Conservation (phyloP, 371 early-diverging fungal genomes). For the Sporodiniella umbellata region DNA sequence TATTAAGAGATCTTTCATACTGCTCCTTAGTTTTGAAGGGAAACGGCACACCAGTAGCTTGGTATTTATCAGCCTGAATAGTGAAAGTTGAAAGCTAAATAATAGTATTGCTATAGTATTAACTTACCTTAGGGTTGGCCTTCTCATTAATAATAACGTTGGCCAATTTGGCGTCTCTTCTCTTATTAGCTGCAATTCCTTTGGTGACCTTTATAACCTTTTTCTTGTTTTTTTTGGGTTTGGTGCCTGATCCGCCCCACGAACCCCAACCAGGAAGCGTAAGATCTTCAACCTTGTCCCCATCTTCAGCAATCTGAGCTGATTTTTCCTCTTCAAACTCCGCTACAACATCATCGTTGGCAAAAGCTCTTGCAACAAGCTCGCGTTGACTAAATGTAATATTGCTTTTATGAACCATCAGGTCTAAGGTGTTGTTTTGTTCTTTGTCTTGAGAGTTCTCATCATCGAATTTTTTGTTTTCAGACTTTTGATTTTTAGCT, state of each 20-base stretch:
- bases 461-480: constrained; percentile 26
- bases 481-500: constrained; percentile 17
- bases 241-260: constrained; percentile 82
- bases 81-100: background rate
- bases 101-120: constrained; percentile 1
- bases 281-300: constrained; percentile 73
- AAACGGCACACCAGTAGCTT: constrained; percentile 71
- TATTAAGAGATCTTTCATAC: constrained; percentile 81
- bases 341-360: constrained; percentile 84
- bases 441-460: constrained; percentile 12
- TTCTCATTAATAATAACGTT: constrained; percentile 93
- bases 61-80: constrained; percentile 67
- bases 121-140: constrained; percentile 67
- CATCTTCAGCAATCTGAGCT: constrained; percentile 64
- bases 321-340: constrained; percentile 89
- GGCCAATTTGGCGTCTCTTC: constrained; percentile 78
- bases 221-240: constrained; percentile 60
- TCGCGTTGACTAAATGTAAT: constrained; percentile 76
- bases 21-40: constrained; percentile 85
- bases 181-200: constrained; percentile 64
- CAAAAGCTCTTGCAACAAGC: constrained; percentile 91
- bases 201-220: constrained; percentile 60
- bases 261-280: constrained; percentile 95
- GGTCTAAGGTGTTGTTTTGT: constrained; percentile 22
- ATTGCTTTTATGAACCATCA: constrained; percentile 49